phyloP scores from a whole-genome alignment of 768 basidiomycete genomes.

The Xerocomellus chrysenteron region DNA sequence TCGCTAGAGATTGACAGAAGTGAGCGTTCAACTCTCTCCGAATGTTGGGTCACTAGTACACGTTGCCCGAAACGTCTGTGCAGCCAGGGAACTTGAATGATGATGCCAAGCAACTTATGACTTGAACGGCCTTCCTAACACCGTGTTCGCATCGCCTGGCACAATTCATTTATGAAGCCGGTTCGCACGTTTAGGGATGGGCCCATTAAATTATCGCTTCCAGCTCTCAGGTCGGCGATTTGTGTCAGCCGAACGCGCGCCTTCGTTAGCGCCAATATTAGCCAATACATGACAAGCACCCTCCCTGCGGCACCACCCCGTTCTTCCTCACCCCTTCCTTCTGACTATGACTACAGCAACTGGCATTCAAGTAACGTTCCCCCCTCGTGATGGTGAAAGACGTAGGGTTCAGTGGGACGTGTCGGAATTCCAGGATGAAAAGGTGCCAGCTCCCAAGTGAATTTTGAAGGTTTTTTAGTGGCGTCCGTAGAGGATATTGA shows the following conservation, averaged over 20 bases:
- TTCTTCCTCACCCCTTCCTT: background rate
- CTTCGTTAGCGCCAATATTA: constrained; percentile 1
- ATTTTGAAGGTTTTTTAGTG: background rate
- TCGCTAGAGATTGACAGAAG: background rate
- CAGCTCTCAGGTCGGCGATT: background rate
- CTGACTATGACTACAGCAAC: constrained; percentile 15
- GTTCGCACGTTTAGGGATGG: constrained; percentile 10
- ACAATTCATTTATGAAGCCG: too few relatives aligned
- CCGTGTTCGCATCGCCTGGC: background rate
- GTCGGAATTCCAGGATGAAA: constrained; percentile 6
- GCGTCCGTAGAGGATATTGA: constrained; percentile 2
- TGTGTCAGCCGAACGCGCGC: background rate
- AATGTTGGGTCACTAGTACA: background rate
- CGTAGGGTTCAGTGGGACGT: constrained; percentile 6
- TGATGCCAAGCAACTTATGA: background rate
- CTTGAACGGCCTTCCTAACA: background rate
- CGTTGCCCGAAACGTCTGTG: too few relatives aligned
- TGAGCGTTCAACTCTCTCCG: background rate
- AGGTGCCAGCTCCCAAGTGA: constrained; percentile 29
- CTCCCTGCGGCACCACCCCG: background rate
- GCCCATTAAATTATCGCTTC: background rate
- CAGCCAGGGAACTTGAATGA: too few relatives aligned
- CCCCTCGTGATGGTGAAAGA: background rate
- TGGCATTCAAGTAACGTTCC: constrained; percentile 2
- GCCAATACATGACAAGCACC: constrained; percentile 3